Evolutionary conservation across 1,139 yeast species (phyloP).

Genomic region (Hyphopichia khmerensis): DNA sequence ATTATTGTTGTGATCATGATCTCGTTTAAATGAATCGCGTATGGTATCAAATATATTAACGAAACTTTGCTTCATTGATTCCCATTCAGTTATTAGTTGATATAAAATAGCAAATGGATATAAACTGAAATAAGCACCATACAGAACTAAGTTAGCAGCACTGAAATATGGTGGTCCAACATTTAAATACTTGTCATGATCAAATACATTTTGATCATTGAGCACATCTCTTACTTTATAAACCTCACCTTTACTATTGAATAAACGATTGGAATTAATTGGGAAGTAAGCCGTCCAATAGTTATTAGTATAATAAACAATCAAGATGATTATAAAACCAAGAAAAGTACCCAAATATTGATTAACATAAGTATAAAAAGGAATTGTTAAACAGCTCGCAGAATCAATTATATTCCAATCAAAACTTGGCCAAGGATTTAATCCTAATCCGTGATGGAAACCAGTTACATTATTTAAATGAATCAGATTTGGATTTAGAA

Average conservation of each 20-base stretch:
- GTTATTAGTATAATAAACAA: constrained; percentile 36
- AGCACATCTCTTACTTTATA: constrained; percentile 35
- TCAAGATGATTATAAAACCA: constrained; percentile 30
- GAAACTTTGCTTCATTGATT: constrained; percentile 42
- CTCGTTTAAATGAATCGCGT: constrained; percentile 26
- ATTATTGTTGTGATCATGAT: constrained; percentile 6
- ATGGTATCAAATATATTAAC: constrained; percentile 34
- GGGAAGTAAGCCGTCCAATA: constrained; percentile 43
- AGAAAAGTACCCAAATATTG: constrained; percentile 34
- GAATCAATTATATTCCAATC: constrained; percentile 46
- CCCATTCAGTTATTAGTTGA: constrained; percentile 42
- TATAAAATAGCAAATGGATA: constrained; percentile 45
- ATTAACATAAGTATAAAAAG: constrained; percentile 39
- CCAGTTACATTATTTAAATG: constrained; percentile 42
- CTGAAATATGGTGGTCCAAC: constrained; percentile 46
- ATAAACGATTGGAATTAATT: constrained; percentile 37
- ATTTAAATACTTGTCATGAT: constrained; percentile 25
- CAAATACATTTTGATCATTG: constrained; percentile 30
- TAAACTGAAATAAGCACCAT: constrained; percentile 42
- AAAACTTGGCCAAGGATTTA: constrained; percentile 44
- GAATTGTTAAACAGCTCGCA: constrained; percentile 42
- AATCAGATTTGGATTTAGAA: constrained; percentile 42
- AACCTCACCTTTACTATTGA: constrained; percentile 32
- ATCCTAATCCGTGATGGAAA: constrained; percentile 36
- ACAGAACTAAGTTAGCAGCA: constrained; percentile 42